Conservation (phyloP, 768 basidiomycete species). For the Phaeotremella fagi region DNA sequence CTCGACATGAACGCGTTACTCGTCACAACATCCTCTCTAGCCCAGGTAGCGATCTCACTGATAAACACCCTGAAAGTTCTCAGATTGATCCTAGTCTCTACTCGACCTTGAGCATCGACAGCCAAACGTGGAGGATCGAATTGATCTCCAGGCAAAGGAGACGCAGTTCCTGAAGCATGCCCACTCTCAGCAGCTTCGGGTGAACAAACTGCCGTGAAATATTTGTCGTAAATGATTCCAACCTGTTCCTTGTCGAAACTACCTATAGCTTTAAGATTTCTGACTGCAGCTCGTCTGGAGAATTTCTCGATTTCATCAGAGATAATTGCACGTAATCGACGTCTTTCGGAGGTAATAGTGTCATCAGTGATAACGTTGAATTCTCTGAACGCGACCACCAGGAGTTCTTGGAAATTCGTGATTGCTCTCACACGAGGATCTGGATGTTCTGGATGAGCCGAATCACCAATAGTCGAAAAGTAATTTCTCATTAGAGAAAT, state of each 20-base stretch:
- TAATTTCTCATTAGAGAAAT: conserved; percentile 94
- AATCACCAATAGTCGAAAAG: conserved; percentile 86
- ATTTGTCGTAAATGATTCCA: conserved; percentile 81
- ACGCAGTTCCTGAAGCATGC: neutral
- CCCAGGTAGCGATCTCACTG: conserved; percentile 92
- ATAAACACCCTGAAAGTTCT: conserved; percentile 83
- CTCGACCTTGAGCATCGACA: conserved; percentile 60
- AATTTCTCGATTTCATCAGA: conserved; percentile 90
- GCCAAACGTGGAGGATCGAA: conserved; percentile 43
- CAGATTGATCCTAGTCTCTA: conserved; percentile 83
- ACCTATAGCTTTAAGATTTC: conserved; percentile 74
- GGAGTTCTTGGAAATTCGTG: conserved; percentile 93
- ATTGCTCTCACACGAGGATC: conserved; percentile 89
- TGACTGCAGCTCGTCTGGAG: conserved; percentile 81
- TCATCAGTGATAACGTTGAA: conserved; percentile 96
- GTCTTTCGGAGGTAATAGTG: conserved; percentile 78
- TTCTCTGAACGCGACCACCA: conserved; percentile 95
- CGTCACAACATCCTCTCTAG: conserved; percentile 85
- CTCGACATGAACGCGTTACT: conserved; percentile 90
- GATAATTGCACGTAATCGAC: conserved; percentile 79
- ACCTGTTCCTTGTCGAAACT: conserved; percentile 81
- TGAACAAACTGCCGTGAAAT: conserved; percentile 57
- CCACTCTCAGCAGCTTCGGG: conserved; percentile 13
- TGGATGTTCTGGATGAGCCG: conserved; percentile 81
- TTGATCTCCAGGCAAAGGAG: conserved; percentile 28